Evolutionary conservation across 2,329 filamentous ascomycete genomes (phyloP), one percentile per base, ranked within the genome.

Genomic region (Neonectria neomacrospora): DNA sequence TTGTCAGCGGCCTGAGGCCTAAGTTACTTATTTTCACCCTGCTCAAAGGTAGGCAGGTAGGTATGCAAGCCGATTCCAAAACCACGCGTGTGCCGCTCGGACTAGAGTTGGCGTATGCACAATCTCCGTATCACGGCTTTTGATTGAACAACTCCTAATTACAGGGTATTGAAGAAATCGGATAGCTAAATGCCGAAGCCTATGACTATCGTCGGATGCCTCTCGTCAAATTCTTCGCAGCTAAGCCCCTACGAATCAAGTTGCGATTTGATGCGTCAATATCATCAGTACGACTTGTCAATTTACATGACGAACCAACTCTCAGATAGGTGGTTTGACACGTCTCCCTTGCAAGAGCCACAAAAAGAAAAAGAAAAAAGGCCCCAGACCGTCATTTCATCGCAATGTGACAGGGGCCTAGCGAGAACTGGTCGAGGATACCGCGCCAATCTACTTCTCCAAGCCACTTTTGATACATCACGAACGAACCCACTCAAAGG

Each of bases 391-490:
- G 47, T 16, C 39, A 52, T 48, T 34, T 30, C 9, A 45, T 20
- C 14, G 39, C 8, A 57, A 37, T 20, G n/a, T 28, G 39, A 30
- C 41, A 61, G 11, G 28, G 39, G 22, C 20, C 20, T 7, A 39
- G 37, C n/a, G 45, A 23, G 42, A 53, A 47, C 47, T 26, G 18
- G 39, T 30, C n/a, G 22, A 52, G 23, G n/a, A 37, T 41, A 11
- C 20, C 18, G 16, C 22, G 9, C 16, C 54, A 6, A 48, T 16
- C 6, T 53, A 16, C 26, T 42, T 28, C 10, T 20, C 8, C 23
- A 47, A 41, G 54, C 34, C 9, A 16, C 42, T 30, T 58, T 48
- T 28, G 44, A 51, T 42, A 28, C 54, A 51, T 58, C 54, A 30
- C 48, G 42, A 23, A 37, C 39, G 32, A 58, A 20, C 9, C 37